These are phyloP conservation scores for Lasiosphaeriaceae sp. DNA, from an alignment of 495 filamentous ascomycete genomes.

Conservation along the genomic window DNA sequence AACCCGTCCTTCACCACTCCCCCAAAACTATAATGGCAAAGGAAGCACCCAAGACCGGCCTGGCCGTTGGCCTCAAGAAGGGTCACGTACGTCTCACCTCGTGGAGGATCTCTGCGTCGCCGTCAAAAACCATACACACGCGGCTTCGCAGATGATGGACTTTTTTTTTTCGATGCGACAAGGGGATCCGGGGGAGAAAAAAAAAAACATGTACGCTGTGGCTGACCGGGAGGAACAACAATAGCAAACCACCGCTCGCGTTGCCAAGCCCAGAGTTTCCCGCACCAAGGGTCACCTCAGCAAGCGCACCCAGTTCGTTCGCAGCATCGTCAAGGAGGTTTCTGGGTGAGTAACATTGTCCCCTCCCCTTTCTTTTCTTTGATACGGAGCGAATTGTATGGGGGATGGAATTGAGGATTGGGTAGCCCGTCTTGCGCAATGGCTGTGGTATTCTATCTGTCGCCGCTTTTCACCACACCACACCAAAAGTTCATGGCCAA, in stretches of 20 bases:
- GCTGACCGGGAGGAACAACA: slow-evolving; percentile 39
- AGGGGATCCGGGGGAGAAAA: background rate
- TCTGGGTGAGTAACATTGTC: slow-evolving; percentile 47
- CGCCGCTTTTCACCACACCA: too few relatives aligned
- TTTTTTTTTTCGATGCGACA: slow-evolving; percentile 12
- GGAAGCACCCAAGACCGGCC: slow-evolving; percentile 56
- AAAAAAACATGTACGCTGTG: slow-evolving; percentile 17
- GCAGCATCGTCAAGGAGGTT: slow-evolving; percentile 92
- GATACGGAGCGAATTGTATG: background rate
- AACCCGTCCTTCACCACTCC: slow-evolving; percentile 8
- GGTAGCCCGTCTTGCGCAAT: too few relatives aligned
- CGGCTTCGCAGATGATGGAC: slow-evolving; percentile 27
- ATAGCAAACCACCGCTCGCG: slow-evolving; percentile 88
- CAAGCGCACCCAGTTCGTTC: slow-evolving; percentile 88
- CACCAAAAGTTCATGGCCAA: too few relatives aligned
- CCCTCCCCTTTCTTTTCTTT: background rate
- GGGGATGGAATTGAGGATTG: too few relatives aligned
- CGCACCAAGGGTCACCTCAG: slow-evolving; percentile 87
- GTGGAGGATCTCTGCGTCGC: slow-evolving; percentile 58
- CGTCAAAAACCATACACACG: slow-evolving; percentile 1
- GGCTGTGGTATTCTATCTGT: too few relatives aligned
- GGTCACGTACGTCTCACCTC: slow-evolving; percentile 77
- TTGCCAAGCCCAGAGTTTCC: slow-evolving; percentile 80
- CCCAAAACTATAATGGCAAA: slow-evolving; percentile 33
- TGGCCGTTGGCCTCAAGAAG: slow-evolving; percentile 79